phyloP scores from a whole-genome alignment of 108 stramenopile genomes.

The Pseudonitzschia delicatissima region DNA sequence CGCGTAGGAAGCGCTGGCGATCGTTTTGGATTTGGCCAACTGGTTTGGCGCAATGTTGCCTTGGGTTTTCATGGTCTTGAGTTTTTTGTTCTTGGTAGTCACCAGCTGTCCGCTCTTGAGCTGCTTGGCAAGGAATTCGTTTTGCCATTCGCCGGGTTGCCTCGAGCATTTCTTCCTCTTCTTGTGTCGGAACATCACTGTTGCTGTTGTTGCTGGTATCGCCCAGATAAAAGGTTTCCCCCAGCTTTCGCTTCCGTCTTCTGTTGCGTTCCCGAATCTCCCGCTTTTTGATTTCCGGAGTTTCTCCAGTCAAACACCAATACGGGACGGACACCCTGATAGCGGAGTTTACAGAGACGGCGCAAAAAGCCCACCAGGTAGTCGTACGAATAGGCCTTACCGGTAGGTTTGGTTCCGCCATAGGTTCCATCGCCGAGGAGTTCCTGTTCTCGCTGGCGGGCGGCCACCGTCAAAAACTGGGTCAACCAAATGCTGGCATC shows the following conservation, averaged over 20 bases:
- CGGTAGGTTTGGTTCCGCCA: background rate
- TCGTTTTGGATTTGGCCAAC: background rate
- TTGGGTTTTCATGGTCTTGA: background rate
- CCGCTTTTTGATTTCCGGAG: conserved; percentile 89
- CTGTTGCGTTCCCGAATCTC: conserved; percentile 63
- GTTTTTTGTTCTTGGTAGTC: conserved; percentile 6
- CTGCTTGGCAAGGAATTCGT: conserved; percentile 63
- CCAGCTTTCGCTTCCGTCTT: conserved; percentile 53
- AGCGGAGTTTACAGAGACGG: conserved; percentile 90
- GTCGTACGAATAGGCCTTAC: conserved; percentile 74
- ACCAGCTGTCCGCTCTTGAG: conserved; percentile 29
- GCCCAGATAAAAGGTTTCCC: conserved; percentile 21
- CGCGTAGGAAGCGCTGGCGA: conserved; percentile 46
- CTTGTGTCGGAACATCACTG: background rate
- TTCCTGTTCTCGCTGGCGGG: conserved; percentile 36
- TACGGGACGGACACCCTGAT: conserved; percentile 92
- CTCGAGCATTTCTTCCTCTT: conserved; percentile 22
- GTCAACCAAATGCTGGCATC: conserved; percentile 97
- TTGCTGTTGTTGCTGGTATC: background rate
- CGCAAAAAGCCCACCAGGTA: conserved; percentile 94
- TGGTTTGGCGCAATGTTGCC: background rate
- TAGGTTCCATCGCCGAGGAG: conserved; percentile 93
- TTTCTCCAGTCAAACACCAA: conserved; percentile 97
- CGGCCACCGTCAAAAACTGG: conserved; percentile 84
- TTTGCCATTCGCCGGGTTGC: conserved; percentile 70